Base-by-base conservation (phyloP, 768 basidiomycete genomes). In the Pseudohyphozyma bogoriensis region DNA sequence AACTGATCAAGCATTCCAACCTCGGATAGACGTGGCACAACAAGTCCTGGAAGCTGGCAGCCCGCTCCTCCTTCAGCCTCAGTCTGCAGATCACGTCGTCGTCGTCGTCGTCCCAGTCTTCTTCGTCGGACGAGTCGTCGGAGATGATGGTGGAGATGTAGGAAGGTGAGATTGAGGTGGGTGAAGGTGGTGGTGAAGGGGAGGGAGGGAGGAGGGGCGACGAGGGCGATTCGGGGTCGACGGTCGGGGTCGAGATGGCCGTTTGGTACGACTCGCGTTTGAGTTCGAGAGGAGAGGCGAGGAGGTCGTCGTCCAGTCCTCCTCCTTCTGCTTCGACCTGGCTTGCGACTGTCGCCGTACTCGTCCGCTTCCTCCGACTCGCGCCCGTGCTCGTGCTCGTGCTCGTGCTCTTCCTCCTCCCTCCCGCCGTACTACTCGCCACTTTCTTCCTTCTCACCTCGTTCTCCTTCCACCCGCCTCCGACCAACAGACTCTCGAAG, bases 1-100 rank as follows among this genome's bases (percentile, higher is more conserved):
- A 96, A 0, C 88, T 86, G 56, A 93, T 90, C 12, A 87, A 87
- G 75, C 90, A 93, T 65, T 90, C 86, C 56, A 92, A 78, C 65
- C 86, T 87, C 68, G 53, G 56, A 28, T 55, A 56, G 33, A 59
- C 11, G 52, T 54, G 53, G 36, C 52, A 63, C n/a, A 58, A 39
- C 4, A 32, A 46, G 29, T 28, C 42, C 40, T 52, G 40, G 46
- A 59, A 54, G 33, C 75, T 85, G 69, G 77, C 80, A 3, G 91
- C 88, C 69, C 83, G 83, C 75, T 95, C 91, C 74, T 96, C 91
- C 64, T 87, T 86, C 55, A 96, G 80, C 26, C 90, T 82, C 44
- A 96, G 86, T 4, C 89, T 82, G 16, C 90, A 91, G 67, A 89
- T 86, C 1, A 66, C 33, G 2, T 18, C 47, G 13, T 49, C 42